phyloP scores from a whole-genome alignment of 371 early-diverging fungal species.

The Mortierella sp. region DNA sequence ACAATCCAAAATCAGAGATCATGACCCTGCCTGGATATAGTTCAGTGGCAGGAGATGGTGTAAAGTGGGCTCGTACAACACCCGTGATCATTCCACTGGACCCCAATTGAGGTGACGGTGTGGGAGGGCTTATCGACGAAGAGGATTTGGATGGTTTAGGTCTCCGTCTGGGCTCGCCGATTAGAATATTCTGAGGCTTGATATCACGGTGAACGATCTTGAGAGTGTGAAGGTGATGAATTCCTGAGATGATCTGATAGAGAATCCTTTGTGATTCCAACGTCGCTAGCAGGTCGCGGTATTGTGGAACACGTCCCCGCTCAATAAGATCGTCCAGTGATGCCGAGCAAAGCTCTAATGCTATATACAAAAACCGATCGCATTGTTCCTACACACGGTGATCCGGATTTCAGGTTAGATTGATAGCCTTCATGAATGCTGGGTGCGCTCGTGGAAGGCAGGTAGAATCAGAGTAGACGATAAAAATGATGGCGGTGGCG shows the following conservation, averaged over 20 bases:
- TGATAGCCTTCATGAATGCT: no score
- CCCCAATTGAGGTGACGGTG: conserved; percentile 32
- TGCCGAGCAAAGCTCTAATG: conserved; percentile 89
- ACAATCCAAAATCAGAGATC: conserved; percentile 98
- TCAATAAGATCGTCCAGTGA: conserved; percentile 75
- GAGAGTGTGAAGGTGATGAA: conserved; percentile 89
- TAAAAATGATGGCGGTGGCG: no score
- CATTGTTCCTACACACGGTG: conserved; percentile 73
- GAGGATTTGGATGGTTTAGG: conserved; percentile 44
- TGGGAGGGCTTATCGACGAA: conserved; percentile 6
- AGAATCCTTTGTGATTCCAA: conserved; percentile 67
- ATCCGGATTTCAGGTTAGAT: background rate
- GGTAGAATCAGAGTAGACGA: no score
- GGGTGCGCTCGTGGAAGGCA: no score
- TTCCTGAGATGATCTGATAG: conserved; percentile 83
- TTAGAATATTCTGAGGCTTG: conserved; percentile 92
- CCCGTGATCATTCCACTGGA: conserved; percentile 52
- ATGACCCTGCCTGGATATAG: conserved; percentile 71
- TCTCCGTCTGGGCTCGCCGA: conserved; percentile 69
- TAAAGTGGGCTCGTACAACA: conserved; percentile 31
- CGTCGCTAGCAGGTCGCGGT: conserved; percentile 51
- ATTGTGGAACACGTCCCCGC: conserved; percentile 50
- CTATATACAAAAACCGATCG: conserved; percentile 94
- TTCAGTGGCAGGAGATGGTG: conserved; percentile 39
- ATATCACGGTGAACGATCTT: conserved; percentile 98